Conservation (phyloP, 1,284 basidiomycete species). For the Rhodotorula sp. region DNA sequence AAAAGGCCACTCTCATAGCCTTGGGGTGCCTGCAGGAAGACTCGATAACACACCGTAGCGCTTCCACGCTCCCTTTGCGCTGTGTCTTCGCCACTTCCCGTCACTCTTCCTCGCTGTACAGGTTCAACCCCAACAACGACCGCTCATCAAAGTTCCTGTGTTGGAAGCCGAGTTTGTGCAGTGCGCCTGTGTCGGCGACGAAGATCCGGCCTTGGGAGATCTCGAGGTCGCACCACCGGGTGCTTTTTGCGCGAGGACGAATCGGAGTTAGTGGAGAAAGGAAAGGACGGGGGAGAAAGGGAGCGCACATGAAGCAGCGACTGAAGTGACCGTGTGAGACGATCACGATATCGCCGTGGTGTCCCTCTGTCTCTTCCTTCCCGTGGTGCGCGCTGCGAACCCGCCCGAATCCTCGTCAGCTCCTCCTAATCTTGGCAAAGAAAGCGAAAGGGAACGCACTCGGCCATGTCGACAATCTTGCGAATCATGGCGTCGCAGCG, state of each 20-base stretch:
- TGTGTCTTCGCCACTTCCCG: background rate
- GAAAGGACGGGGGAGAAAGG: background rate
- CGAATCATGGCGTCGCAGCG: constrained; percentile 72
- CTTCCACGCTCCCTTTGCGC: too few relatives aligned
- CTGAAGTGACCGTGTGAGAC: constrained; percentile 61
- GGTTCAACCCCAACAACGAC: constrained; percentile 67
- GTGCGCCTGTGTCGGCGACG: constrained; percentile 72
- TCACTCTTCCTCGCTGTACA: constrained; percentile 49
- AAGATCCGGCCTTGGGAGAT: constrained; percentile 65
- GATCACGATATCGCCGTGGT: constrained; percentile 42
- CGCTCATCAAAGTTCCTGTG: constrained; percentile 74
- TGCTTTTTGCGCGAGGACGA: constrained; percentile 28
- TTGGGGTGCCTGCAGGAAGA: too few relatives aligned
- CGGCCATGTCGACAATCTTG: constrained; percentile 54
- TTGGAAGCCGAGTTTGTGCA: constrained; percentile 60
- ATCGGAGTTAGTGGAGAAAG: background rate
- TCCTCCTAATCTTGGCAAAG: too few relatives aligned
- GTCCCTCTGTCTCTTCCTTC: constrained; percentile 17
- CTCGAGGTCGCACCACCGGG: constrained; percentile 72
- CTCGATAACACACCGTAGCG: too few relatives aligned
- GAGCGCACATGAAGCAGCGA: constrained; percentile 64
- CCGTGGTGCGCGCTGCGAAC: constrained; percentile 56
- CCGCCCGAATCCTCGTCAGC: background rate
- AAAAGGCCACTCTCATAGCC: too few relatives aligned
- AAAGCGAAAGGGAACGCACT: background rate